A percentile compares a stretch with the other conserved stretches of the same genome.
Evolutionary conservation across 306 rosid species (phyloP).

Genomic region (Malus fusca): DNA sequence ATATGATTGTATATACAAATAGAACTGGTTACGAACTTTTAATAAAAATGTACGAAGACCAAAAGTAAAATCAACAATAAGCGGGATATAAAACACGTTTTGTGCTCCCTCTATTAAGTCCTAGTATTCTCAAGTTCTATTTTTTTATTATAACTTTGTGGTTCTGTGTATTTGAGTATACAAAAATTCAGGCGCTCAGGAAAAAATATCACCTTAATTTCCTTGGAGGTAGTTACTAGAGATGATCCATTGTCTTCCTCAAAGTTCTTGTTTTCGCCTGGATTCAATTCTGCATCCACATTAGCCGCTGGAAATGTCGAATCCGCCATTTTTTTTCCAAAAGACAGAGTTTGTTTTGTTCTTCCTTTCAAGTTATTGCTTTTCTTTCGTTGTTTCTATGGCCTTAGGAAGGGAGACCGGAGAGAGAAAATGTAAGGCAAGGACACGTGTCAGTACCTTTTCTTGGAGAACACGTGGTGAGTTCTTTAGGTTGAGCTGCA

Average conservation of each 20-base stretch:
- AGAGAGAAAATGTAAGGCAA: neutral
- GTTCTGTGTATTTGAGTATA: neutral
- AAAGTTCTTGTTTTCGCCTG: conserved; percentile 19
- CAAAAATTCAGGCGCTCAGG: neutral
- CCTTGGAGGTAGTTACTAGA: conserved; percentile 39
- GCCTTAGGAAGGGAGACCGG: neutral
- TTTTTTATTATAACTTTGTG: neutral
- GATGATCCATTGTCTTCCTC: conserved; percentile 42
- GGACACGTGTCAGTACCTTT: neutral
- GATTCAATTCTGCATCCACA: conserved; percentile 28
- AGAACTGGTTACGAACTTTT: too few relatives aligned
- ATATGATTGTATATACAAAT: neutral
- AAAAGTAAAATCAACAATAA: neutral
- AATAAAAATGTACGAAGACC: too few relatives aligned
- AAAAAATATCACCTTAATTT: conserved; percentile 28
- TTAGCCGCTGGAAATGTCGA: conserved; percentile 42
- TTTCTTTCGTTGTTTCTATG: neutral
- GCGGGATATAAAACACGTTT: neutral
- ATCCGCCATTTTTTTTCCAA: conserved; percentile 35
- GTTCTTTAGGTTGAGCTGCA: neutral
- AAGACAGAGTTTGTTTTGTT: neutral
- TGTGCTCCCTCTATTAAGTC: neutral
- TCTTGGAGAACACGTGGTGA: conserved; percentile 4
- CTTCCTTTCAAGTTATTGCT: neutral
- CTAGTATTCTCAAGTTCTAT: neutral